These are phyloP conservation scores for Tulasnella sp. DNA, from an alignment of 768 basidiomycete species.

Conservation along the genomic window DNA sequence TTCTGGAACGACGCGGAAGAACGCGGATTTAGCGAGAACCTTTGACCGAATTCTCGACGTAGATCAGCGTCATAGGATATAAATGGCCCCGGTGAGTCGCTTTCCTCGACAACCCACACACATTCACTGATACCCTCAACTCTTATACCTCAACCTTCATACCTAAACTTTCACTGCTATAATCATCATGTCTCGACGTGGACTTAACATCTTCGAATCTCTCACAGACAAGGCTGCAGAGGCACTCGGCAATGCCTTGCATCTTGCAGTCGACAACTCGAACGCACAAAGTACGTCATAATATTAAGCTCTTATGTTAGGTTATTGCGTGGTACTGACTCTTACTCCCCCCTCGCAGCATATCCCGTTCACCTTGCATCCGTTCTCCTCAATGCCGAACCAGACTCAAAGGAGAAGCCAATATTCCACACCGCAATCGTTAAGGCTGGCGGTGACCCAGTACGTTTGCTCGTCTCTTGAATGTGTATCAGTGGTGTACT, in stretches of 20 bases:
- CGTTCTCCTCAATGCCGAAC: slow-evolving; percentile 68
- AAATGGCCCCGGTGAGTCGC: neutral
- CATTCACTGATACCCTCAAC: neutral
- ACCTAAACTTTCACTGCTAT: neutral
- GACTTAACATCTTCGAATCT: slow-evolving; percentile 54
- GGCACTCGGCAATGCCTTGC: slow-evolving; percentile 64
- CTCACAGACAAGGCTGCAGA: slow-evolving; percentile 79
- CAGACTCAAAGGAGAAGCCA: slow-evolving; percentile 41
- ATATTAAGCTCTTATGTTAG: neutral
- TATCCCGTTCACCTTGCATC: slow-evolving; percentile 80
- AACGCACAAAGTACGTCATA: slow-evolving; percentile 64
- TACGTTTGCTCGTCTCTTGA: slow-evolving; percentile 39
- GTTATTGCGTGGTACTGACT: slow-evolving; percentile 18
- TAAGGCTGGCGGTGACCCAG: slow-evolving; percentile 80
- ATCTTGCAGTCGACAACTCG: slow-evolving; percentile 78
- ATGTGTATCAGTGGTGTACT: neutral
- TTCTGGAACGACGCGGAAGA: neutral
- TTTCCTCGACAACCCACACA: neutral
- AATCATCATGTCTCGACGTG: slow-evolving; percentile 19
- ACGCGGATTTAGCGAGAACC: neutral
- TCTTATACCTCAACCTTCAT: no score
- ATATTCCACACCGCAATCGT: slow-evolving; percentile 75
- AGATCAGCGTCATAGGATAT: slow-evolving; percentile 41
- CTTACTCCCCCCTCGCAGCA: slow-evolving; percentile 44
- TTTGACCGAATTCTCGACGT: slow-evolving; percentile 64